A percentile compares a stretch with the other conserved stretches of the same genome.
phyloP scores from a whole-genome alignment of 1,139 yeast genomes.

The Kodamaea plutei region DNA sequence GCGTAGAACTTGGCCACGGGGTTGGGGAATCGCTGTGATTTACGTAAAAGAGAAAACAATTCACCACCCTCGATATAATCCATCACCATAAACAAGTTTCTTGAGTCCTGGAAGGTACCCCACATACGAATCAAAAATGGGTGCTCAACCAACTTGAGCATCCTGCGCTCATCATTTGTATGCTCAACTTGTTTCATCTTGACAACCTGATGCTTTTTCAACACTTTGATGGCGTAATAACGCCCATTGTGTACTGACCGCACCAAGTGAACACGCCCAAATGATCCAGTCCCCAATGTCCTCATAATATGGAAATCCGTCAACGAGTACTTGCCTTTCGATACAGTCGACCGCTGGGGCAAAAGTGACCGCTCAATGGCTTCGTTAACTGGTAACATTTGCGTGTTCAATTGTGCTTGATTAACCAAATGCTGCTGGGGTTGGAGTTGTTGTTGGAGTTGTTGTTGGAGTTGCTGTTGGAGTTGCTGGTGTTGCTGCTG shows the following conservation, averaged over 20 bases:
- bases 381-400: conserved; percentile 13
- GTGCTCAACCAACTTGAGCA: conserved; percentile 53
- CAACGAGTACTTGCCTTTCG: conserved; percentile 55
- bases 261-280: conserved; percentile 60
- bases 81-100: conserved; percentile 57
- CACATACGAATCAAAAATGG: conserved; percentile 61
- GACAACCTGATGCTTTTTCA: conserved; percentile 55
- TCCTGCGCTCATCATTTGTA: conserved; percentile 58
- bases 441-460: conserved; percentile 8
- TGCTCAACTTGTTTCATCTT: conserved; percentile 63
- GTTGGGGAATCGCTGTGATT: conserved; percentile 57
- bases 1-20: conserved; percentile 64
- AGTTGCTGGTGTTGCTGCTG: conserved; percentile 6
- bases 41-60: conserved; percentile 50
- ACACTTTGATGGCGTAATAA: conserved; percentile 56
- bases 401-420: conserved; percentile 8
- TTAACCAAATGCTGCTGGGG: conserved; percentile 6
- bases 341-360: conserved; percentile 24
- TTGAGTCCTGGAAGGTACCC: conserved; percentile 61
- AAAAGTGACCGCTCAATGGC: conserved; percentile 22
- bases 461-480: conserved; percentile 9
- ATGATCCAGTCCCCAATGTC: conserved; percentile 59
- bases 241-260: conserved; percentile 57
- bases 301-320: conserved; percentile 51
- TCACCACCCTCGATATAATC: conserved; percentile 65